A percentile compares a stretch with the other conserved stretches of the same genome.
These are phyloP conservation scores for Euphorbia pulcherrima DNA, from an alignment of 345 rosid species.

Conservation along the genomic window DNA sequence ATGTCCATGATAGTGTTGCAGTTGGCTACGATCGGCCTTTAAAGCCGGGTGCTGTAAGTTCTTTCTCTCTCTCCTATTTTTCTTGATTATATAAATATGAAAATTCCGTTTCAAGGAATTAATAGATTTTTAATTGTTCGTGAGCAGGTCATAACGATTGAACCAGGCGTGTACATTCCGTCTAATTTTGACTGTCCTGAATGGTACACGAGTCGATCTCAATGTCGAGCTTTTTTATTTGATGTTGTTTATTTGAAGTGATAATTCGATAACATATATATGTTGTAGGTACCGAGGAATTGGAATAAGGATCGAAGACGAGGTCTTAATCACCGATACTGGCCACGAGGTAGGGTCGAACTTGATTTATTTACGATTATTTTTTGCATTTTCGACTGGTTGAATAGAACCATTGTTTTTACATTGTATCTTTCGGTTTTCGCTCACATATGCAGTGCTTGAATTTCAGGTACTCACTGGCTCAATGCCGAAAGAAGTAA, in stretches of 20 bases:
- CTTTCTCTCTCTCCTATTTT: constrained; percentile 8
- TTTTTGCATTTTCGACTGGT: not conserved
- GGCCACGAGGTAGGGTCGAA: constrained; percentile 63
- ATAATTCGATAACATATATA: not conserved
- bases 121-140: constrained; percentile 13
- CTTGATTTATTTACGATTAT: not conserved
- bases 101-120: not conserved
- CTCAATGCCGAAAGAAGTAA: constrained; percentile 87
- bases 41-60: constrained; percentile 92
- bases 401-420: not conserved
- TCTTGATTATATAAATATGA: not conserved
- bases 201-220: constrained; percentile 44
- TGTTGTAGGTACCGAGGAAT: constrained; percentile 65
- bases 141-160: constrained; percentile 88
- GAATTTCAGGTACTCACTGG: constrained; percentile 76
- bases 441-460: not conserved
- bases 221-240: not conserved
- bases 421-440: not conserved
- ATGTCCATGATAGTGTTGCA: constrained; percentile 84
- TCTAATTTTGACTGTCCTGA: constrained; percentile 51
- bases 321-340: constrained; percentile 84
- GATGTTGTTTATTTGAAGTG: not conserved
- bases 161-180: constrained; percentile 92
- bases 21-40: constrained; percentile 65
- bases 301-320: constrained; percentile 96